A percentile compares a stretch with the other conserved stretches of the same genome.
Evolutionary conservation across 208 protist species (phyloP).

Genomic region (Sergeia podlipaevii): DNA sequence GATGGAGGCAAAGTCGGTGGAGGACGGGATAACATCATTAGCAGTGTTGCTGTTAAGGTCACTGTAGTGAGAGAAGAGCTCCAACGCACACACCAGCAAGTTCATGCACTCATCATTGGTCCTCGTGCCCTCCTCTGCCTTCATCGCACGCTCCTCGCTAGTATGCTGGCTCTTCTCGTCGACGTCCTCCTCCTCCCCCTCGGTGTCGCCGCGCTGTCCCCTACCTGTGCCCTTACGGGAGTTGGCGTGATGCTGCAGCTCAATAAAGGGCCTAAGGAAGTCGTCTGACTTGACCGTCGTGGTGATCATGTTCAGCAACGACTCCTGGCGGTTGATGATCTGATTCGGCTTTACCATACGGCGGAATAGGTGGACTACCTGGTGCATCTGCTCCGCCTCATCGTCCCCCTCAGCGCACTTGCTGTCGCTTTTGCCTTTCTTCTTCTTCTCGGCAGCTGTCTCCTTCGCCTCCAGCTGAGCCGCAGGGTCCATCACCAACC

Average conservation of each 20-base stretch:
- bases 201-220: slow-evolving; percentile 3
- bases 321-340: slow-evolving; percentile 86
- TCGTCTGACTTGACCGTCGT: slow-evolving; percentile 79
- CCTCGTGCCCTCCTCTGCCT: slow-evolving; percentile 23
- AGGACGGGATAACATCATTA: slow-evolving; percentile 17
- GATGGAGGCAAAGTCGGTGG: slow-evolving; percentile 1
- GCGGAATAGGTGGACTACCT: slow-evolving; percentile 54
- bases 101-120: slow-evolving; percentile 70
- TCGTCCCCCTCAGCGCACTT: slow-evolving; percentile 1
- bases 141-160: slow-evolving; percentile 21
- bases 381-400: slow-evolving; percentile 16
- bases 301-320: slow-evolving; percentile 72
- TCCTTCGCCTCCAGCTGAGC: slow-evolving; percentile 26
- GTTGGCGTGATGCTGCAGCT: slow-evolving; percentile 54
- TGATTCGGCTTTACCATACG: slow-evolving; percentile 87
- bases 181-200: slow-evolving; percentile 13
- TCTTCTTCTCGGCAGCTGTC: background rate
- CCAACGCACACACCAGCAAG: slow-evolving; percentile 62
- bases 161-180: slow-evolving; percentile 11
- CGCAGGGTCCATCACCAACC: slow-evolving; percentile 63
- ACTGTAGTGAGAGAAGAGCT: slow-evolving; percentile 80
- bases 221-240: slow-evolving; percentile 6
- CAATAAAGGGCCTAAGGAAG: slow-evolving; percentile 78
- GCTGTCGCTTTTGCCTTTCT: slow-evolving; percentile 2
- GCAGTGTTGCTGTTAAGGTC: slow-evolving; percentile 49